Conservation (phyloP, 106 monocot species). For the Cymbidium sinense region DNA sequence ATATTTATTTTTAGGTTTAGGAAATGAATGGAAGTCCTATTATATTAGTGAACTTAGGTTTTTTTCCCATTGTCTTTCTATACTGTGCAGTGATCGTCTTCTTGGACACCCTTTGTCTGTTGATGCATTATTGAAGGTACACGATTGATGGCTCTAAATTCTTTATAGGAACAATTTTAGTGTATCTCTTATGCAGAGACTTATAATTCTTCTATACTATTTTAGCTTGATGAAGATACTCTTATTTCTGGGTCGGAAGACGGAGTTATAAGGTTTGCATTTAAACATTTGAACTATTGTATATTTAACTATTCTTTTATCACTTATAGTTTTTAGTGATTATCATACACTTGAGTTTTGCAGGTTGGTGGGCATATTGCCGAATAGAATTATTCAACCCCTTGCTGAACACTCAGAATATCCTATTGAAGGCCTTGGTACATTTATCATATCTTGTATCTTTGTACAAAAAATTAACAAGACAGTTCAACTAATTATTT, state of each 20-base stretch:
- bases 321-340: too few species aligned
- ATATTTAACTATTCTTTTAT: not conserved
- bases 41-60: not conserved
- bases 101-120: slow-evolving; percentile 69
- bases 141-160: not conserved
- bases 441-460: not conserved
- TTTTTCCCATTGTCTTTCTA: slow-evolving; percentile 4
- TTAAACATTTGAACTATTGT: slow-evolving; percentile 2
- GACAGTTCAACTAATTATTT: slow-evolving; percentile 11
- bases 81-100: slow-evolving; percentile 77
- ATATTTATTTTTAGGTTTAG: not conserved
- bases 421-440: slow-evolving; percentile 89
- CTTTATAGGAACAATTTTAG: not conserved
- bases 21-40: not conserved
- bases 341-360: not conserved
- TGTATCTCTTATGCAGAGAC: not conserved
- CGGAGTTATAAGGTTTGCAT: slow-evolving; percentile 75
- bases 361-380: slow-evolving; percentile 86
- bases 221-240: slow-evolving; percentile 91
- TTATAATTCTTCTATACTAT: not conserved
- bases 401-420: slow-evolving; percentile 92
- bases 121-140: slow-evolving; percentile 82
- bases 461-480: not conserved
- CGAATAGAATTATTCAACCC: slow-evolving; percentile 81
- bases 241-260: slow-evolving; percentile 89